These are phyloP conservation scores for Rhizopogon salebrosus DNA, from an alignment of 768 basidiomycete genomes.

Conservation along the genomic window DNA sequence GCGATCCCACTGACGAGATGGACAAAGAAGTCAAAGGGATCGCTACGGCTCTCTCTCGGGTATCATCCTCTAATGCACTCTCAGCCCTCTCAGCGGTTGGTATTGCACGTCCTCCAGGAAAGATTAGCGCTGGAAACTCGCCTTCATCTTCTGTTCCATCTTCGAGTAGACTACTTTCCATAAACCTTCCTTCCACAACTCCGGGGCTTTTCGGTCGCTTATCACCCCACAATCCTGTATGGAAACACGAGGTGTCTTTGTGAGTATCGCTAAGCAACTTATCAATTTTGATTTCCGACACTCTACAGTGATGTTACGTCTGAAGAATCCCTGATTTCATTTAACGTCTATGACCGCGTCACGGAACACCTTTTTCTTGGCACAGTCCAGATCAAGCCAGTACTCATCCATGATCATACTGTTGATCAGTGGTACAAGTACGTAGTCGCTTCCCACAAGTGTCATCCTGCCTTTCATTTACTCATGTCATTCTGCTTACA, in stretches of 20 bases:
- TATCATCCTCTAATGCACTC: conserved; percentile 58
- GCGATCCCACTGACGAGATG: conserved; percentile 80
- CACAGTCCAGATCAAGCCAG: conserved; percentile 84
- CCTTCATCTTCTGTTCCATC: conserved; percentile 37
- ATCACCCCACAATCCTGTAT: conserved; percentile 85
- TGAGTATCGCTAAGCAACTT: conserved; percentile 39
- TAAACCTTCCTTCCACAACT: conserved; percentile 17
- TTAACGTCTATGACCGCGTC: conserved; percentile 89
- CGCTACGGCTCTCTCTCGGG: conserved; percentile 52
- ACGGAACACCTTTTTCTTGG: conserved; percentile 88
- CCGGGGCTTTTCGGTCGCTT: conserved; percentile 57
- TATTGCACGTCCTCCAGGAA: conserved; percentile 39
- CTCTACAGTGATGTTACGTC: conserved; percentile 85
- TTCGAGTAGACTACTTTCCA: conserved; percentile 33
- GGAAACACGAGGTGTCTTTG: conserved; percentile 99
- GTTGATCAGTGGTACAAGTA: conserved; percentile 98
- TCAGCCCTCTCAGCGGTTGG: conserved; percentile 63
- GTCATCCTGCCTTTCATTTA: conserved; percentile 11
- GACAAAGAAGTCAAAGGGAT: conserved; percentile 88
- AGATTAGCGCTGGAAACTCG: conserved; percentile 37
- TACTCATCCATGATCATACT: conserved; percentile 87
- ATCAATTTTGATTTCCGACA: conserved; percentile 14
- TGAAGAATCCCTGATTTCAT: conserved; percentile 72
- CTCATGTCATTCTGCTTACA: conserved; percentile 10
- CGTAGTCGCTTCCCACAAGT: conserved; percentile 29